A percentile compares a stretch with the other conserved stretches of the same genome.
Evolutionary conservation across 495 filamentous ascomycete genomes (phyloP).

Genomic region (Emericellopsis terricola): DNA sequence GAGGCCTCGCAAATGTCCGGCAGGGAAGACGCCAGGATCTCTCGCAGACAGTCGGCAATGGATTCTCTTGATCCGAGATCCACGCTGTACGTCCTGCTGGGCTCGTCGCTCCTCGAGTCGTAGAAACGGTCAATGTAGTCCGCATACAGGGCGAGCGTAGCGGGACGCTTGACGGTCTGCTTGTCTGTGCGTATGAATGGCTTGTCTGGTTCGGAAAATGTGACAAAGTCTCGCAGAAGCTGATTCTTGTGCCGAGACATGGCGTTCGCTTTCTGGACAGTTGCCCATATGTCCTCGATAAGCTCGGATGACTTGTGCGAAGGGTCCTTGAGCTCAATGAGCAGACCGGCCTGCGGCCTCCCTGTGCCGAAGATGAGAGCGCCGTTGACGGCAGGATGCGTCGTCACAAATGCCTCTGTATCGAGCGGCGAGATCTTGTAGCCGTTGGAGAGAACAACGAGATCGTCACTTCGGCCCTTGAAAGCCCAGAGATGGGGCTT

Average conservation of each 20-base stretch:
- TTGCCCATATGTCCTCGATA: conserved; percentile 11
- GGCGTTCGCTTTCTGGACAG: conserved; percentile 8
- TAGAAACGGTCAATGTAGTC: conserved; percentile 18
- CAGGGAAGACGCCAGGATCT: conserved; percentile 7
- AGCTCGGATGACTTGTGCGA: conserved; percentile 7
- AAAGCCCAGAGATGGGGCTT: conserved; percentile 19
- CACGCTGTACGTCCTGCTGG: conserved; percentile 1
- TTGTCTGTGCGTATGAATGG: conserved; percentile 25
- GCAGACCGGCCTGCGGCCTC: conserved; percentile 11
- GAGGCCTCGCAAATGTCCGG: conserved; percentile 7
- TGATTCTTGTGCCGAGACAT: conserved; percentile 12
- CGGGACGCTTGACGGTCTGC: conserved; percentile 20
- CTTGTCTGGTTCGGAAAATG: conserved; percentile 16
- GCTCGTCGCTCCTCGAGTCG: conserved; percentile 5
- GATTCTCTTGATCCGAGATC: conserved; percentile 8
- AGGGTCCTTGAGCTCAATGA: conserved; percentile 11
- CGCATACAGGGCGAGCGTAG: conserved; percentile 14
- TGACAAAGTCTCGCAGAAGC: conserved; percentile 8
- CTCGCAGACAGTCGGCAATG: conserved; percentile 3
- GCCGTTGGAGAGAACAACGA: conserved; percentile 19
- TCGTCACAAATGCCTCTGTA: conserved; percentile 16
- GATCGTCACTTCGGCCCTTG: conserved; percentile 19
- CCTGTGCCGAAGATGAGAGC: conserved; percentile 18
- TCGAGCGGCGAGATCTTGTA: conserved; percentile 30
- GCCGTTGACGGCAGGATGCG: conserved; percentile 13